phyloP scores from a whole-genome alignment of 352 stramenopile species.

The Globisporangium canariense region DNA sequence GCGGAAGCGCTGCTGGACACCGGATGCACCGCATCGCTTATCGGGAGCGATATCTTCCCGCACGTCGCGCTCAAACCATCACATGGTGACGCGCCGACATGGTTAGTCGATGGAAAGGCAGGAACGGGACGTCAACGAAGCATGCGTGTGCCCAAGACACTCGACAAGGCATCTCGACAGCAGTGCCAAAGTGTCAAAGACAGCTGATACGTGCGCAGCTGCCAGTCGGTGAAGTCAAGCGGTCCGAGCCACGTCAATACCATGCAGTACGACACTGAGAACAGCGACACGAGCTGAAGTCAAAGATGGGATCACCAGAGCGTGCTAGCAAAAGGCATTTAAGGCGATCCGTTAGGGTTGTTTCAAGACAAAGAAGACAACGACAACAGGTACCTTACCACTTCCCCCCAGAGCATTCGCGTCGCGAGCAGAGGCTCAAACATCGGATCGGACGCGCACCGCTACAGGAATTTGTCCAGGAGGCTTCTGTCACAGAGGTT shows the following conservation, averaged over 20 bases:
- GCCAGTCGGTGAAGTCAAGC: slow-evolving; percentile 48
- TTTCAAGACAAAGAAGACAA: background rate
- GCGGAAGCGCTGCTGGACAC: too few species aligned
- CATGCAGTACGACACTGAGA: slow-evolving; percentile 38
- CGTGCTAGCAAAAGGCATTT: background rate
- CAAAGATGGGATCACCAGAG: too few species aligned
- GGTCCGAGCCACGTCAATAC: slow-evolving; percentile 47
- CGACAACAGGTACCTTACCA: slow-evolving; percentile 15
- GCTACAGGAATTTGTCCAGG: slow-evolving; percentile 20
- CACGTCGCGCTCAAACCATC: too few species aligned
- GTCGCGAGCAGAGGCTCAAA: slow-evolving; percentile 27
- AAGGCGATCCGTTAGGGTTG: too few species aligned
- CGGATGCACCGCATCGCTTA: too few species aligned
- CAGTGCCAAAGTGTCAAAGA: slow-evolving; percentile 4
- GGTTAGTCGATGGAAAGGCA: too few species aligned
- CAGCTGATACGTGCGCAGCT: slow-evolving; percentile 35
- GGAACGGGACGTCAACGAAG: too few species aligned
- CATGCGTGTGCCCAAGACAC: too few species aligned
- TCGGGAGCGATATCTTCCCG: too few species aligned
- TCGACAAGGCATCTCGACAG: too few species aligned
- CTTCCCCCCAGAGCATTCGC: slow-evolving; percentile 37
- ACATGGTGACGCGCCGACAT: too few species aligned
- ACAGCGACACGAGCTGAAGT: slow-evolving; percentile 39
- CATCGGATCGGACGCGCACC: slow-evolving; percentile 24
- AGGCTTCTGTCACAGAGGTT: slow-evolving; percentile 22